A percentile compares a stretch with the other conserved stretches of the same genome.
Conservation (phyloP, 2,329 filamentous ascomycete species). For the Teratosphaeriaceae sp. region DNA sequence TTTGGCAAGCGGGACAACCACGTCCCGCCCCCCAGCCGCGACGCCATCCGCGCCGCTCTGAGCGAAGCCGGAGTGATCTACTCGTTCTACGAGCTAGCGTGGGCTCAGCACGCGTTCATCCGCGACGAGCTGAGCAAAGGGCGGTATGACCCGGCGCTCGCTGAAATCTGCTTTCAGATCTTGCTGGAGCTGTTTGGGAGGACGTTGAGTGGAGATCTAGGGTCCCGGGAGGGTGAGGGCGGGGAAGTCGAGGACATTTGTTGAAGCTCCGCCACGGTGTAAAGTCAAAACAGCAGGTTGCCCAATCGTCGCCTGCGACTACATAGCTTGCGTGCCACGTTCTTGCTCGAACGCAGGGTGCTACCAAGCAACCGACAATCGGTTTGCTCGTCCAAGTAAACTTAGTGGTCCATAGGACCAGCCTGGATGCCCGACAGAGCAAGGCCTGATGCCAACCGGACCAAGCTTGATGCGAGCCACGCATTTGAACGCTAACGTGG, state of each 20-base stretch:
- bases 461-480: too few species aligned
- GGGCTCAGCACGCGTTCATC: constrained; percentile 93
- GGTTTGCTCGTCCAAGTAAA: too few species aligned
- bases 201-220: constrained; percentile 71
- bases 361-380: too few species aligned
- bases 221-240: constrained; percentile 53
- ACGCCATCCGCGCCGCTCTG: constrained; percentile 75
- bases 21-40: constrained; percentile 73
- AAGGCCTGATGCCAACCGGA: too few species aligned
- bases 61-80: constrained; percentile 68
- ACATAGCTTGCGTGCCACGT: too few species aligned
- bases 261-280: too few species aligned
- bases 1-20: constrained; percentile 90
- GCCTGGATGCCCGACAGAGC: too few species aligned
- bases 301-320: too few species aligned
- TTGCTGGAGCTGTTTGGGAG: constrained; percentile 78
- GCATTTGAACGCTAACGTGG: too few species aligned
- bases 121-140: constrained; percentile 84
- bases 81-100: constrained; percentile 83
- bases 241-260: constrained; percentile 33
- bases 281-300: too few species aligned
- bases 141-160: constrained; percentile 82
- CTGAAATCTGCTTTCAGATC: constrained; percentile 86
- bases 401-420: too few species aligned
- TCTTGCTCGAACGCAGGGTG: too few species aligned